Evolutionary conservation across 2,329 filamentous ascomycete genomes (phyloP).

Genomic region (Rugonectria rugulosa): DNA sequence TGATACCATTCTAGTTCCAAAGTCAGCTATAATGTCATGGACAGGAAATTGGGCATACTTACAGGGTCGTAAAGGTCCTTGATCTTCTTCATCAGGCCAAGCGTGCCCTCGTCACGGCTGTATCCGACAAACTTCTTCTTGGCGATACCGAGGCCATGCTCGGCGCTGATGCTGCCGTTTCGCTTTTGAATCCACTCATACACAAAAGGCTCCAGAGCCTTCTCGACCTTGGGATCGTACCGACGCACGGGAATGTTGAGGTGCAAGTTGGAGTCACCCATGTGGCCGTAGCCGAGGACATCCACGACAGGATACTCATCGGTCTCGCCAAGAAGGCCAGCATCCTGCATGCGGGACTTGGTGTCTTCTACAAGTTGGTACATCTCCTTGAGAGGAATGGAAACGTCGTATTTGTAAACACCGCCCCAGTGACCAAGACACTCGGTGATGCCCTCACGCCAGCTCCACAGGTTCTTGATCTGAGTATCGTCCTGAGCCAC

Average conservation of each 20-base stretch:
- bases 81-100: slow-evolving; percentile 92
- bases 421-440: slow-evolving; percentile 88
- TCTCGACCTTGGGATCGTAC: slow-evolving; percentile 89
- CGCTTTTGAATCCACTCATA: slow-evolving; percentile 95
- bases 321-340: slow-evolving; percentile 79
- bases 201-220: slow-evolving; percentile 89
- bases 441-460: slow-evolving; percentile 93
- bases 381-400: slow-evolving; percentile 86
- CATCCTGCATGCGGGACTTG: slow-evolving; percentile 72
- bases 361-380: slow-evolving; percentile 91
- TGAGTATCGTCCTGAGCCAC: slow-evolving; percentile 95
- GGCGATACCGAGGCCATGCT: slow-evolving; percentile 91
- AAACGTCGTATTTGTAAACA: slow-evolving; percentile 98
- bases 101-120: slow-evolving; percentile 85
- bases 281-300: slow-evolving; percentile 97
- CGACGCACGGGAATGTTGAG: slow-evolving; percentile 84
- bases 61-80: slow-evolving; percentile 95
- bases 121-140: slow-evolving; percentile 98
- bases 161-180: slow-evolving; percentile 93
- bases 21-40: slow-evolving; percentile 12
- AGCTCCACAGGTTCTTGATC: slow-evolving; percentile 83
- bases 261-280: slow-evolving; percentile 97
- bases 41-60: slow-evolving; percentile 50
- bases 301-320: slow-evolving; percentile 81
- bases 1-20: slow-evolving; percentile 82